Evolutionary conservation across 352 stramenopile species (phyloP), one percentile per base, ranked within the genome.

Genomic region (Pythium myriotylum): DNA sequence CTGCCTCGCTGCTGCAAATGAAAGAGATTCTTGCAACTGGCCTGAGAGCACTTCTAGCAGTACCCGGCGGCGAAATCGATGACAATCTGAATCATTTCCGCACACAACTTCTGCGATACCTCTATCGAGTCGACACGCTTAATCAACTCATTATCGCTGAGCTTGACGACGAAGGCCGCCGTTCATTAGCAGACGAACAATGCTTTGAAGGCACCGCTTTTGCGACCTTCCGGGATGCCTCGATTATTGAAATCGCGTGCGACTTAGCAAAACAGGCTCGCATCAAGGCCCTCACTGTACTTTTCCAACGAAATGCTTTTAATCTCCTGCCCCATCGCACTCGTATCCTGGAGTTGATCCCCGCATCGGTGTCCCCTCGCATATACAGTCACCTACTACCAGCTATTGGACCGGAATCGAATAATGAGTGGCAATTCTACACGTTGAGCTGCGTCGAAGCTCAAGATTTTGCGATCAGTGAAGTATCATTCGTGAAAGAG

Each of bases 1-100:
- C 73, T 5, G 68, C 77, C 41, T 88, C 77, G 8, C 71, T 72
- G 2, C 46, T 55, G 3, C 67, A 74, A n/a, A 90, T 89, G 81
- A 86, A 81, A 23, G 77, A 79, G 17, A 65, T 92, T 14, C 56
- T 92, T n/a, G 61, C 73, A 10, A 45, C 76, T 45, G 83, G 77
- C 2, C 62, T 73, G 58, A 60, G 68, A 55, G 70, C 75, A 3
- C 61, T 73, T 42, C 22, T 56, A 3, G 59, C 19, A 1, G 23
- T 69, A 5, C 2, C 29, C 20, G 48, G 24, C 26, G 33, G 9
- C 16, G 29, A 57, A 3, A n/a, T 33, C 5, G 43, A 56, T 10
- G 41, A 53, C 7, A 35, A 50, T 10, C 46, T 51, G 3, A 20
- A 53, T 12, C 39, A 48, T 32, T 20, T 54, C 39, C 51, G 39